Evolutionary conservation across 2,329 filamentous ascomycete genomes (phyloP).

Genomic region (Aureobasidium sp.): DNA sequence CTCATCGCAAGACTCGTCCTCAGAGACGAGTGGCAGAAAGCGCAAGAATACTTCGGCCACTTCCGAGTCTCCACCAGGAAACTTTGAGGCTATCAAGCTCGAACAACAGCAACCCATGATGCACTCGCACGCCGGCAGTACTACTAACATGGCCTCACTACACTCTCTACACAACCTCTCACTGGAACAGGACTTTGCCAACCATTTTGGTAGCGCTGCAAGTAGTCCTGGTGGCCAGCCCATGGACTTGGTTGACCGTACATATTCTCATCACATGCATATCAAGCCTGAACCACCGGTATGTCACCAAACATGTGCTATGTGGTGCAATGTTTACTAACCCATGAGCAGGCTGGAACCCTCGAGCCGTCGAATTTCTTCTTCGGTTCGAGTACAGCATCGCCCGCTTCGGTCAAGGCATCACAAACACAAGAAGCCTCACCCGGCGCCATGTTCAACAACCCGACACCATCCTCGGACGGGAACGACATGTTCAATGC

Average conservation of each 20-base stretch:
- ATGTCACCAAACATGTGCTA: background rate
- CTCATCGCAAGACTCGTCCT: conserved; percentile 36
- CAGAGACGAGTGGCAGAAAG: conserved; percentile 34
- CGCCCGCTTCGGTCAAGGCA: conserved; percentile 18
- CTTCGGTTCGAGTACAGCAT: conserved; percentile 18
- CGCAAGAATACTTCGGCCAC: conserved; percentile 34
- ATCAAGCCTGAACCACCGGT: conserved; percentile 17
- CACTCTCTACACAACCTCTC: conserved; percentile 29
- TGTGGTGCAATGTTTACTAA: background rate
- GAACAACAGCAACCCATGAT: background rate
- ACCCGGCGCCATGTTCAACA: conserved; percentile 29
- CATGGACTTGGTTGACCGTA: conserved; percentile 8
- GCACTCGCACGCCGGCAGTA: conserved; percentile 4
- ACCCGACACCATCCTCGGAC: conserved; percentile 29
- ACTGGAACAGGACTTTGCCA: conserved; percentile 29
- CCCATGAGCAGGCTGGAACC: conserved; percentile 15
- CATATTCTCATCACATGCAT: conserved; percentile 4
- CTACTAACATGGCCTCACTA: conserved; percentile 18
- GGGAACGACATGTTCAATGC: conserved; percentile 27
- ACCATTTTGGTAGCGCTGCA: conserved; percentile 51
- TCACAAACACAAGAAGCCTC: conserved; percentile 20
- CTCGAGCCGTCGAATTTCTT: conserved; percentile 19
- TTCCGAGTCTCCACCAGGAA: conserved; percentile 30
- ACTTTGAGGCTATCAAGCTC: conserved; percentile 11
- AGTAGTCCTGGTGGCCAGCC: conserved; percentile 42